Conservation (phyloP, 2,329 filamentous ascomycete species). For the Botrytis sinoallii region DNA sequence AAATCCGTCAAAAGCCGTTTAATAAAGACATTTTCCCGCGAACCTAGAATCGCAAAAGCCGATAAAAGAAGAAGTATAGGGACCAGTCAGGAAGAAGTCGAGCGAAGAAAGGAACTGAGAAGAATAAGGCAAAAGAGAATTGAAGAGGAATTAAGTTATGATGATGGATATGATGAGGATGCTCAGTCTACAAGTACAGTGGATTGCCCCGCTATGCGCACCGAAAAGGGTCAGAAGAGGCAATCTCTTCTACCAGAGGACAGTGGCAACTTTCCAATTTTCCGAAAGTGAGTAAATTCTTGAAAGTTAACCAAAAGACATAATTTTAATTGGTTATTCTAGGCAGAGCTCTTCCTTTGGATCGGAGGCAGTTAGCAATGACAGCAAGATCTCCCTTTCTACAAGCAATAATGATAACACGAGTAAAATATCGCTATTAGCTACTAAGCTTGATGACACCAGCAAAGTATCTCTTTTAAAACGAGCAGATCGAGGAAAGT, state of each 20-base stretch:
- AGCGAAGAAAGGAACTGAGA: constrained; percentile 54
- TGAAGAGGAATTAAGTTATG: constrained; percentile 54
- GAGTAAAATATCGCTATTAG: background rate
- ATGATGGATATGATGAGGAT: constrained; percentile 42
- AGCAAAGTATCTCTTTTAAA: background rate
- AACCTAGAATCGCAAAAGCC: constrained; percentile 41
- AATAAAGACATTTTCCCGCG: constrained; percentile 45
- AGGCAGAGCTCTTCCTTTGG: constrained; percentile 8
- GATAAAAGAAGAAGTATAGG: constrained; percentile 43
- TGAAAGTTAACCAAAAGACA: background rate
- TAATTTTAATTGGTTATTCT: background rate
- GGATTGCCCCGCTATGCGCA: constrained; percentile 9
- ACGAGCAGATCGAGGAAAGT: background rate
- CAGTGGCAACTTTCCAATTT: constrained; percentile 19
- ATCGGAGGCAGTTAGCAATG: background rate
- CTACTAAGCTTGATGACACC: background rate
- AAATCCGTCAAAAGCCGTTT: constrained; percentile 43
- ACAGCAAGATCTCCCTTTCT: constrained; percentile 1
- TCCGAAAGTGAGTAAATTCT: background rate
- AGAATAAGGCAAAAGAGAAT: constrained; percentile 55
- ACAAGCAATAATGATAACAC: background rate
- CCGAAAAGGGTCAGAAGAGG: constrained; percentile 11
- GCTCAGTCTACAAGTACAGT: constrained; percentile 33
- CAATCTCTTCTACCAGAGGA: constrained; percentile 18
- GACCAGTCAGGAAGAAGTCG: constrained; percentile 51